A percentile compares a stretch with the other conserved stretches of the same genome.
These are phyloP conservation scores for Mycena sp. DNA, from an alignment of 1,284 basidiomycete species.

Conservation along the genomic window DNA sequence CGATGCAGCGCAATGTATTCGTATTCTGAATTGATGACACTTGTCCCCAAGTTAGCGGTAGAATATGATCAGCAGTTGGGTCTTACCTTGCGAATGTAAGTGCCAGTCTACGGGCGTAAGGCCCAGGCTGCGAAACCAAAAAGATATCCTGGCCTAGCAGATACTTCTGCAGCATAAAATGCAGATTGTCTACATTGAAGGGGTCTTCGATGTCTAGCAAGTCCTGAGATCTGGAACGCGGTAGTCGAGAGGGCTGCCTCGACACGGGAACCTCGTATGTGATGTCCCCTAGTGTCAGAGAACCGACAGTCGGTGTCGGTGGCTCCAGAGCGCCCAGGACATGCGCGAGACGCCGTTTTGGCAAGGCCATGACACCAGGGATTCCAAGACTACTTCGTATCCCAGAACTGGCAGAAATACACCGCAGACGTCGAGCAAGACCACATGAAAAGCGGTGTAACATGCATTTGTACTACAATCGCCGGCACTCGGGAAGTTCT, in stretches of 20 bases:
- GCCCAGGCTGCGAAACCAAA: slow-evolving; percentile 69
- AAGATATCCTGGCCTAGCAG: slow-evolving; percentile 75
- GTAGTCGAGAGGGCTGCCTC: slow-evolving; percentile 55
- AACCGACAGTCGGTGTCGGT: slow-evolving; percentile 55
- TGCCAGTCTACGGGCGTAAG: slow-evolving; percentile 67
- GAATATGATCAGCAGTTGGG: neutral
- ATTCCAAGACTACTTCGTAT: too few relatives aligned
- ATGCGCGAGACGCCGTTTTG: slow-evolving; percentile 57
- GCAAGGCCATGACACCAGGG: slow-evolving; percentile 28
- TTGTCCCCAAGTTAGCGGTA: slow-evolving; percentile 33
- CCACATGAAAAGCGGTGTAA: too few relatives aligned
- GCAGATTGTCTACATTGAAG: slow-evolving; percentile 64
- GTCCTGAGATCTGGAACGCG: slow-evolving; percentile 48
- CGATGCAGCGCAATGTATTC: slow-evolving; percentile 72
- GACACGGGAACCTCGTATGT: slow-evolving; percentile 62
- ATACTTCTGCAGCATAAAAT: slow-evolving; percentile 74
- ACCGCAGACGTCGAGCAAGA: too few relatives aligned
- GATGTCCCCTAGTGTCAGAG: slow-evolving; percentile 65
- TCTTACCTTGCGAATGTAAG: slow-evolving; percentile 71
- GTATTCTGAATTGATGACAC: slow-evolving; percentile 71
- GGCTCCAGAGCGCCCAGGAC: slow-evolving; percentile 55
- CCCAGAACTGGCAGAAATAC: too few relatives aligned
- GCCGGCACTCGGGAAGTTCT: too few relatives aligned
- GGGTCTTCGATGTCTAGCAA: slow-evolving; percentile 59
- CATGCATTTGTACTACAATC: too few relatives aligned